Evolutionary conservation across 2,329 filamentous ascomycete genomes (phyloP), one percentile per base, ranked within the genome.

Genomic region (Cladophialophora chaetospira): DNA sequence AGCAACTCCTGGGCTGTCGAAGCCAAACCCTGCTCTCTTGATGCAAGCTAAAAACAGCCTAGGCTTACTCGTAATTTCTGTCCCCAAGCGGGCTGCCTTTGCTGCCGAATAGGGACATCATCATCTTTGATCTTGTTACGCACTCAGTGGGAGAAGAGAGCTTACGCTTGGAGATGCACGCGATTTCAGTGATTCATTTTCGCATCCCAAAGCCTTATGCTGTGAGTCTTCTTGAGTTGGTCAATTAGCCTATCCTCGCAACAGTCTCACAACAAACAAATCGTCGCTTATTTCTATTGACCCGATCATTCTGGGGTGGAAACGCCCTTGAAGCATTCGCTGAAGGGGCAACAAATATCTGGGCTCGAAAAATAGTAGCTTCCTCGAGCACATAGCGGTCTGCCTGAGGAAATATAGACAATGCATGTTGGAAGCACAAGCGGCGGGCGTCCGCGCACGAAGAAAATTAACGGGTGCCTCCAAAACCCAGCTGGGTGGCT

Each of bases 31-130:
- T 54, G 51, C 56, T 46, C 40, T 26, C n/a, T n/a, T 50, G 11
- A 47, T 56, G 59, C 56, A 62, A 43, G 56, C 55, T 50, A 48
- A 58, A 45, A 50, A 19, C 51, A 47, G 44, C 46, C 56, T 58
- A 56, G 55, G 49, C 54, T 49, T 36, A 35, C 38, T 42, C 29
- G 48, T 40, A 51, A n/a, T 49, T 17, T 29, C n/a, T 11, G 31
- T 40, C 47, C 25, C 23, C n/a, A 36, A 35, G 31, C 33, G 31
- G 47, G 15, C 51, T 15, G 28, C 43, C 13, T 19, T 47, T 43
- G 47, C 51, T 54, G 51, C 51, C 51, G 43, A 54, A 29, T 28
- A 25, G 29, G 25, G 51, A 25, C 51, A 44, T 11, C 13, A n/a
- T 13, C n/a, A 21, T 13, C 13, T 23, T 15, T 19, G 38, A 52